A percentile compares a stretch with the other conserved stretches of the same genome.
phyloP scores from a whole-genome alignment of 208 protist genomes.

The Trypanosoma cruzi region DNA sequence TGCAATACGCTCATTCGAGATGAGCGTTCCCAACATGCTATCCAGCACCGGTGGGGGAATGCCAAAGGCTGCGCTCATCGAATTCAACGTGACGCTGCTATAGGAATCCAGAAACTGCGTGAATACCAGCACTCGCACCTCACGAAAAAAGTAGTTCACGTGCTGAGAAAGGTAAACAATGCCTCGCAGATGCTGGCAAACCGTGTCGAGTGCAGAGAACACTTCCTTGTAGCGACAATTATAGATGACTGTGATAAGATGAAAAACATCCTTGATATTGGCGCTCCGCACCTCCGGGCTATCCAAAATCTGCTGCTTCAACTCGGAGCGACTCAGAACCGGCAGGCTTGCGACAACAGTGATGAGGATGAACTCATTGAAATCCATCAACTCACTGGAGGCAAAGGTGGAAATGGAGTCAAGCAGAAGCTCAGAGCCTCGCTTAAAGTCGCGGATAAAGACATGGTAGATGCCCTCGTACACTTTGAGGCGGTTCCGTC shows the following conservation, averaged over 20 bases:
- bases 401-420: constrained; percentile 98
- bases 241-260: constrained; percentile 94
- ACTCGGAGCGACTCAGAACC: constrained; percentile 83
- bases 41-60: constrained; percentile 89
- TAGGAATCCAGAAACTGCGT: constrained; percentile 99
- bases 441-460: constrained; percentile 95
- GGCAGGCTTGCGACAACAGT: constrained; percentile 92
- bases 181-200: constrained; percentile 90
- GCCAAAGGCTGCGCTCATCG: constrained; percentile 96
- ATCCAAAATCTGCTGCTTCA: constrained; percentile 93
- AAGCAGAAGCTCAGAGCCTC: constrained; percentile 93
- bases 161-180: constrained; percentile 95
- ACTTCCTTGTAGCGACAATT: constrained; percentile 96
- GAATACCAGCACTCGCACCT: constrained; percentile 97
- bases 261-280: constrained; percentile 89
- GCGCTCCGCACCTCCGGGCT: constrained; percentile 92
- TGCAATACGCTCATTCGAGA: constrained; percentile 95
- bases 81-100: constrained; percentile 95
- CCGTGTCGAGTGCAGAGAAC: constrained; percentile 89
- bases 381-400: constrained; percentile 94
- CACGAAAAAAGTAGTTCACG: constrained; percentile 96
- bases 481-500: constrained; percentile 98
- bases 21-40: constrained; percentile 97
- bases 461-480: constrained; percentile 98
- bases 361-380: constrained; percentile 96